phyloP scores from a whole-genome alignment of 2,329 filamentous ascomycete species.

The Fusarium avenaceum region DNA sequence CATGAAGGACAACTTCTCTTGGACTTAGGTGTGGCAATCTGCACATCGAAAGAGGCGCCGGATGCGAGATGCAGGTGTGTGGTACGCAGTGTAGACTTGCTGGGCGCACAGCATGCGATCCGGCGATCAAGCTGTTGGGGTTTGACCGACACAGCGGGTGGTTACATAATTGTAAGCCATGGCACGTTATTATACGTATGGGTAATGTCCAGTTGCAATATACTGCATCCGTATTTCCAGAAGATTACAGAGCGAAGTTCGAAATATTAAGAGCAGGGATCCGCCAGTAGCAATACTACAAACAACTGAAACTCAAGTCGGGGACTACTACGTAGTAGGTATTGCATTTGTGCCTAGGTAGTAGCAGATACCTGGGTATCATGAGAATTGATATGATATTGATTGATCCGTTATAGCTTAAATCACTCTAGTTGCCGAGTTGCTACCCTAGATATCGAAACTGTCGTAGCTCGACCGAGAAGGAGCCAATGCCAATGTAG shows the following conservation, averaged over 20 bases:
- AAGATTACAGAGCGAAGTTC: not conserved
- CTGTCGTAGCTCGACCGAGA: conserved; percentile 16
- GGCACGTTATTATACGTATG: not conserved
- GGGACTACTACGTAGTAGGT: not conserved
- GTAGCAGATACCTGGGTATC: no score
- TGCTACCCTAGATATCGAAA: not conserved
- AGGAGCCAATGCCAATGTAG: conserved; percentile 5
- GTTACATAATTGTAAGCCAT: not conserved
- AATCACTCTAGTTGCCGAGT: not conserved
- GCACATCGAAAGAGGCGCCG: conserved; percentile 39
- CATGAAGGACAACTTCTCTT: conserved; percentile 33
- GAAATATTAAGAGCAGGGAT: conserved; percentile 5
- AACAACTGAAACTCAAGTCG: conserved; percentile 16
- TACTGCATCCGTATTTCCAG: not conserved
- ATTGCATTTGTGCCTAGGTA: no score
- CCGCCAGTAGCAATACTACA: not conserved
- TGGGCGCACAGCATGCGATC: conserved; percentile 23
- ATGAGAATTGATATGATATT: not conserved
- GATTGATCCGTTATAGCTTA: conserved; percentile 1
- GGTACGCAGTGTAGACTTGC: conserved; percentile 1
- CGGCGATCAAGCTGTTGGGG: not conserved
- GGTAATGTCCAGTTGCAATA: not conserved
- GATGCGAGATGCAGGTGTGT: conserved; percentile 37
- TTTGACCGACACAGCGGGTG: not conserved
- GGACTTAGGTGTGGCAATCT: conserved; percentile 14